A percentile compares a stretch with the other conserved stretches of the same genome.
Conservation (phyloP, 805 yeast genomes). For the Candida koratica region DNA sequence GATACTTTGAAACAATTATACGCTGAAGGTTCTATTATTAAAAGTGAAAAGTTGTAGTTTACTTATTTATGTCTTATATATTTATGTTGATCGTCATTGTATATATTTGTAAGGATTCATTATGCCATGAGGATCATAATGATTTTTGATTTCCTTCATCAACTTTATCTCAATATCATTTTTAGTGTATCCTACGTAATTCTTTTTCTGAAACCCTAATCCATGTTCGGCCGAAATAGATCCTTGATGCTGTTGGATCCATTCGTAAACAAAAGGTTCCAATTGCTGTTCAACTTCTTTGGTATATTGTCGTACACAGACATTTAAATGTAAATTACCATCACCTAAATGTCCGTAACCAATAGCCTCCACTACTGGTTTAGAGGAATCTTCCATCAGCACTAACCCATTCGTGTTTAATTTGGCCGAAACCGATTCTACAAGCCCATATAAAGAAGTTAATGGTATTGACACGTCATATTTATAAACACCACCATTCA, state of each 20-base stretch:
- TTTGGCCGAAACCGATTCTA: constrained; percentile 67
- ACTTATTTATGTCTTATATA: not conserved
- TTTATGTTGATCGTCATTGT: not conserved
- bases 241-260: constrained; percentile 70
- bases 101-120: constrained; percentile 93
- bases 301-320: constrained; percentile 79
- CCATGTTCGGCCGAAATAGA: constrained; percentile 98
- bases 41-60: constrained; percentile 18
- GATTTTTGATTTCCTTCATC: constrained; percentile 75
- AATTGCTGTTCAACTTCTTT: constrained; percentile 73
- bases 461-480: constrained; percentile 94
- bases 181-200: constrained; percentile 83
- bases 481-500: constrained; percentile 92
- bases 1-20: constrained; percentile 26
- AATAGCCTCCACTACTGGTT: constrained; percentile 83
- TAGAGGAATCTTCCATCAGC: constrained; percentile 54
- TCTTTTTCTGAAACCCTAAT: constrained; percentile 92
- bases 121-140: constrained; percentile 87
- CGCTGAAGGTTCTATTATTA: constrained; percentile 28
- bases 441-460: constrained; percentile 73
- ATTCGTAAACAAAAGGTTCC: constrained; percentile 95
- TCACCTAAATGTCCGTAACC: constrained; percentile 99
- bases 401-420: constrained; percentile 55
- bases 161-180: constrained; percentile 62
- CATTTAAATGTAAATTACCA: constrained; percentile 92